Evolutionary conservation across 164 flowering plant genomes (phyloP).

Genomic region (Nymphaea thermarum): DNA sequence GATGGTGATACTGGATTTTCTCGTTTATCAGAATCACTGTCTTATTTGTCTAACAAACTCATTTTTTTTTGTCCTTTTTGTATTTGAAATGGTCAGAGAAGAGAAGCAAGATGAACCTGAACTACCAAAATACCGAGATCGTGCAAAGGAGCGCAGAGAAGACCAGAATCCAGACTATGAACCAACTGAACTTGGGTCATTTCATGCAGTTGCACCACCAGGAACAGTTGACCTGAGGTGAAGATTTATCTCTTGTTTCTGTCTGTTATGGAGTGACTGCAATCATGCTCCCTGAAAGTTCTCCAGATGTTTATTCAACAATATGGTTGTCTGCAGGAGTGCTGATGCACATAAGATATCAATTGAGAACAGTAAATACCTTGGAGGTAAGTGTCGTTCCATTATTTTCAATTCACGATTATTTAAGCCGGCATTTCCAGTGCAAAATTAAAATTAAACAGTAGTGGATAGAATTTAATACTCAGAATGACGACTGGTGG

Average conservation of each 20-base stretch:
- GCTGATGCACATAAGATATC: conserved; percentile 85
- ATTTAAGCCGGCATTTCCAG: too few species aligned
- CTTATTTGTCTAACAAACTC: neutral
- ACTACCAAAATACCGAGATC: conserved; percentile 72
- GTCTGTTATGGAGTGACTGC: neutral
- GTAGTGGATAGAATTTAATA: too few species aligned
- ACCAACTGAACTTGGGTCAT: conserved; percentile 60
- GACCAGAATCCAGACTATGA: conserved; percentile 97
- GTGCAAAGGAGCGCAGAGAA: conserved; percentile 95
- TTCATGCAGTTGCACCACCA: conserved; percentile 98
- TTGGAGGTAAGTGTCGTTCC: conserved; percentile 63
- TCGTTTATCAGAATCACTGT: neutral
- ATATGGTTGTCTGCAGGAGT: conserved; percentile 21
- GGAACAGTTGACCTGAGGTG: conserved; percentile 61
- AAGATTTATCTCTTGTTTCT: neutral
- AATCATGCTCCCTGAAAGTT: neutral
- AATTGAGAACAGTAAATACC: conserved; percentile 97
- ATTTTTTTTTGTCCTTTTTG: neutral
- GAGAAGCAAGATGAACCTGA: conserved; percentile 82
- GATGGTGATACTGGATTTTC: neutral
- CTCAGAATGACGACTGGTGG: too few species aligned
- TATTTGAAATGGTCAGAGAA: conserved; percentile 30
- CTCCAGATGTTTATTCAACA: neutral
- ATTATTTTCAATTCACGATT: too few species aligned
- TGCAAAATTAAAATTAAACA: too few species aligned